Percentiles rank a stretch among this genome's conserved stretches.
Conservation (phyloP, 2,329 filamentous ascomycete genomes). For the Arachnomyces sp. region DNA sequence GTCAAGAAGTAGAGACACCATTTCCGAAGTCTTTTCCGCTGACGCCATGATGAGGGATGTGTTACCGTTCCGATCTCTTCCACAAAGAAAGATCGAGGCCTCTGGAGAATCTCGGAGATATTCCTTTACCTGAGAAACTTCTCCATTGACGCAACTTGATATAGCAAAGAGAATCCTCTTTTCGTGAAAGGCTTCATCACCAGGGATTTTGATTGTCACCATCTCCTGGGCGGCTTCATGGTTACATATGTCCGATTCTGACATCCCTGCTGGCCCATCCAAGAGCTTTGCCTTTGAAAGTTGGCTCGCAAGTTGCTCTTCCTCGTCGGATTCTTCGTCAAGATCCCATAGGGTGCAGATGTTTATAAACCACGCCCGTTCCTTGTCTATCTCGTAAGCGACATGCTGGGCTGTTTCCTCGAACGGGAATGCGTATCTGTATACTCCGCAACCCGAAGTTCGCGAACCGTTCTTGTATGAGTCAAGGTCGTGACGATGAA, state of each 20-base stretch:
- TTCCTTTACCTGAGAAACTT: neutral
- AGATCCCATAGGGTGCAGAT: neutral
- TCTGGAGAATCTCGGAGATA: neutral
- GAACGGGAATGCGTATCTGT: neutral
- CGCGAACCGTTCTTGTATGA: neutral
- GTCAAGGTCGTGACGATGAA: neutral
- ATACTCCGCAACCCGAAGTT: neutral
- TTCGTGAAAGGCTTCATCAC: neutral
- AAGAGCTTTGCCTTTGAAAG: neutral
- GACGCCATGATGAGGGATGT: slow-evolving; percentile 1
- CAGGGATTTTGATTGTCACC: neutral
- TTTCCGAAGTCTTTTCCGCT: slow-evolving; percentile 8
- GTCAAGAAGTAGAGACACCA: slow-evolving; percentile 5
- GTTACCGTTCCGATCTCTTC: neutral
- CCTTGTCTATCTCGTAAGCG: slow-evolving; percentile 1
- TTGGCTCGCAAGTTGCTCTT: neutral
- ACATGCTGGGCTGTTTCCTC: no score
- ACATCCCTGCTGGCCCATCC: neutral
- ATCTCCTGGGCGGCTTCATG: no score
- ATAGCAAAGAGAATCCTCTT: neutral
- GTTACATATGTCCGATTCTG: no score
- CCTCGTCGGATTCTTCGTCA: neutral
- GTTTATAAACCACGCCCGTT: neutral
- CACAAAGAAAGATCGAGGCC: neutral
- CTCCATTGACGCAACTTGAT: neutral